Evolutionary conservation across 2,329 filamentous ascomycete species (phyloP), one percentile per base, ranked within the genome.

Genomic region (Cladophialophora immunda): DNA sequence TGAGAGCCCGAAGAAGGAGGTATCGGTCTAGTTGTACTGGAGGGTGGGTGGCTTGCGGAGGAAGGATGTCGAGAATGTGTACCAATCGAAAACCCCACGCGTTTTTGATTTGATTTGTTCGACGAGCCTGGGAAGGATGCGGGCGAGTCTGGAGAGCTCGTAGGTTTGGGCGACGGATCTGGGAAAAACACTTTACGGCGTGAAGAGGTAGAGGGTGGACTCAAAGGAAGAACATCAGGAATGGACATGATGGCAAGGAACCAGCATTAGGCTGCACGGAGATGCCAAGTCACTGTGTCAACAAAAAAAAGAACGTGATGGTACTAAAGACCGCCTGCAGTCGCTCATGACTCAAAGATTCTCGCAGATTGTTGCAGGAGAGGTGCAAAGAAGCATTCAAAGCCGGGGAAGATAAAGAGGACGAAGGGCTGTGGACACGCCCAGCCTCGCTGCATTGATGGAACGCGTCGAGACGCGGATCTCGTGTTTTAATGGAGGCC

Each of bases 31-130:
- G 63, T 50, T 34, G n/a, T 45, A 54, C 65, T 68, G 45, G 67
- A 84, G 71, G 6, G 81, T 79, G n/a, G 63, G 34, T 81, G 79
- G 70, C 79, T 81, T 56, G 78, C 68, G 30, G 70, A 62, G 9
- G 66, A 53, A 13, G 62, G 59, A 25, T 72, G 66, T 61, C 74
- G 76, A 56, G 76, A 67, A 54, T 84, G 83, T 13, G 84, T 82
- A 77, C 82, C 85, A 73, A 86, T 84, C 19, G 86, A 87, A 77
- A 90, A 89, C 66, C 84, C 87, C 70, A 92, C 90, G 71, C 84
- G 84, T 79, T 89, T 90, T 27, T 71, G 61, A 25, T 59, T 57
- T 19, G 67, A 59, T 17, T 52, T 27, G 29, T 66, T 62, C 9
- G 63, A 71, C n/a, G 66, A 65, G 38, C 62, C 56, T 15, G 66